A percentile compares a stretch with the other conserved stretches of the same genome.
Conservation (phyloP, 768 basidiomycete genomes). For the Russula olivacea region DNA sequence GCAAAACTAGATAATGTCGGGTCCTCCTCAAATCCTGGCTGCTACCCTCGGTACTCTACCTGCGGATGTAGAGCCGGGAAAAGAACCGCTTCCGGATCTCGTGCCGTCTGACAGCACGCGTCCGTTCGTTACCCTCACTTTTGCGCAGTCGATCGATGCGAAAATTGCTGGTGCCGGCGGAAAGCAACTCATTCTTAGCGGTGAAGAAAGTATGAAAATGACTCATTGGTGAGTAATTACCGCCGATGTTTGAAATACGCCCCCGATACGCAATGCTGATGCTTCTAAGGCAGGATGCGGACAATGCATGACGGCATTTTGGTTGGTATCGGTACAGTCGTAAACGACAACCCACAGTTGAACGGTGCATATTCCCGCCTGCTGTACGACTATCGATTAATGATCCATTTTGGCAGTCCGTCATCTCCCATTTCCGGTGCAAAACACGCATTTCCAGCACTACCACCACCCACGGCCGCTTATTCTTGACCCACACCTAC, state of each 20-base stretch:
- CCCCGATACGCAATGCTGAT: neutral
- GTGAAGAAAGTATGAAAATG: constrained; percentile 83
- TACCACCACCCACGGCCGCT: constrained; percentile 70
- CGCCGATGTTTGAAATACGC: neutral
- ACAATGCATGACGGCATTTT: constrained; percentile 91
- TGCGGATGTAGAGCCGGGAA: constrained; percentile 12
- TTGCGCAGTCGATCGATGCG: constrained; percentile 82
- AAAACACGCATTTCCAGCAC: constrained; percentile 28
- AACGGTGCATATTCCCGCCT: constrained; percentile 52
- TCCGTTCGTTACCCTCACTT: constrained; percentile 73
- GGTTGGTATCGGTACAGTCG: constrained; percentile 81
- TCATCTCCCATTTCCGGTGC: constrained; percentile 40
- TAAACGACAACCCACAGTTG: constrained; percentile 92
- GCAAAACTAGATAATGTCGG: constrained; percentile 1
- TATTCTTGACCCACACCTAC: constrained; percentile 72
- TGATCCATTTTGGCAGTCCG: constrained; percentile 39
- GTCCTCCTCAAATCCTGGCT: constrained; percentile 16
- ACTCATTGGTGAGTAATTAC: constrained; percentile 74
- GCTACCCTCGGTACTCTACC: constrained; percentile 18
- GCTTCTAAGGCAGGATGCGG: constrained; percentile 59
- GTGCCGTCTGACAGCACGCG: constrained; percentile 28
- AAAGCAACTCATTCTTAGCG: constrained; percentile 74
- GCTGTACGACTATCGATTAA: constrained; percentile 5
- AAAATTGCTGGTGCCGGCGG: constrained; percentile 77
- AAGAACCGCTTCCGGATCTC: constrained; percentile 19